These are phyloP conservation scores for Alternaria tenuissima DNA, from an alignment of 2,329 filamentous ascomycete genomes.

Conservation along the genomic window DNA sequence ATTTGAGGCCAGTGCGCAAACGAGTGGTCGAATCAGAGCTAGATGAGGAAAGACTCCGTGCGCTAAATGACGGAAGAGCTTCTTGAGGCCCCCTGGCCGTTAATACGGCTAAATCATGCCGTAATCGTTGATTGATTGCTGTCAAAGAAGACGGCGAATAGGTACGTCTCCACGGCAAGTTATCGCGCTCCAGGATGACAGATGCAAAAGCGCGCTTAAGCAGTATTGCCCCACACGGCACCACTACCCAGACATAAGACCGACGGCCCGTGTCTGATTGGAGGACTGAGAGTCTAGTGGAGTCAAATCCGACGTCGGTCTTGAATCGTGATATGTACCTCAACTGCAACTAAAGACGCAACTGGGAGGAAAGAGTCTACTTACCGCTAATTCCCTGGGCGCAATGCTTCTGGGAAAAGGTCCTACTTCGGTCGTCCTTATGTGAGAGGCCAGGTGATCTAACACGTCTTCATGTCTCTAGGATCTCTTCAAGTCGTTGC, in stretches of 20 bases:
- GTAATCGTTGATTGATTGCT: not conserved
- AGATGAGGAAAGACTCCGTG: slow-evolving; percentile 3
- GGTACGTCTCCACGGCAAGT: not conserved
- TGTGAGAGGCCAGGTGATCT: not conserved
- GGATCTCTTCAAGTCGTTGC: not conserved
- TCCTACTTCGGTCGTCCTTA: slow-evolving; percentile 2
- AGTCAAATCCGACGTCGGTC: slow-evolving; percentile 16
- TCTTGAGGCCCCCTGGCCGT: not conserved
- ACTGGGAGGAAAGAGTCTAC: not conserved
- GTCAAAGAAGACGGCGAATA: not conserved
- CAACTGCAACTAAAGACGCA: slow-evolving; percentile 8
- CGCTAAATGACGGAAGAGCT: not conserved
- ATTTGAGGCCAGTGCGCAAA: not conserved
- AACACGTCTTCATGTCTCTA: not conserved
- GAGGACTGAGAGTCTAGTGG: not conserved
- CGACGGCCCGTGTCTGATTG: slow-evolving; percentile 5
- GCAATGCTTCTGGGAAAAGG: not conserved
- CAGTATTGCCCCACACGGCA: slow-evolving; percentile 2
- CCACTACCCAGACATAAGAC: not conserved
- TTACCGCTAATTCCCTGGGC: not conserved
- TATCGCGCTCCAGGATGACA: slow-evolving; percentile 3
- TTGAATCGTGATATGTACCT: slow-evolving; percentile 13
- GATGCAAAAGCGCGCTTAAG: slow-evolving; percentile 11
- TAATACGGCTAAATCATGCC: not conserved
- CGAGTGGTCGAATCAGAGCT: slow-evolving; percentile 1